These are phyloP conservation scores for Adenanthera pavonina DNA, from an alignment of 306 rosid genomes.

Conservation along the genomic window DNA sequence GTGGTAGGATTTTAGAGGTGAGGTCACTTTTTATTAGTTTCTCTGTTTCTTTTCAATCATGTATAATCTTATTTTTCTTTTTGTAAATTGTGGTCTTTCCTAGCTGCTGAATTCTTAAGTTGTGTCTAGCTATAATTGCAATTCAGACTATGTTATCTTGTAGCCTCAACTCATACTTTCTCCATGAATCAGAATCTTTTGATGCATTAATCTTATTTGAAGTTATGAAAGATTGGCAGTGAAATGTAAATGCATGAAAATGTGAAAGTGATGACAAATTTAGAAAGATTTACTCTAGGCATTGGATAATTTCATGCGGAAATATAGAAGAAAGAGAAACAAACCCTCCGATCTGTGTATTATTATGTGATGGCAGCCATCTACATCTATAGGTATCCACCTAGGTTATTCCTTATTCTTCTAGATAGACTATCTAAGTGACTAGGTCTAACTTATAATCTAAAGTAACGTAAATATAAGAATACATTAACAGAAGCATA, in stretches of 20 bases:
- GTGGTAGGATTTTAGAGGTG: conserved; percentile 15
- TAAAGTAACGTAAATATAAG: no score
- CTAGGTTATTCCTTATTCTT: no score
- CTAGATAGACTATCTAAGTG: no score
- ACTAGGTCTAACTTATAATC: no score
- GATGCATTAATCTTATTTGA: neutral
- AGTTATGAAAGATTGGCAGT: neutral
- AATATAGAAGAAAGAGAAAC: no score
- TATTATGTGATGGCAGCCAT: no score
- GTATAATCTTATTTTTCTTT: neutral
- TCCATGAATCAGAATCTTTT: neutral
- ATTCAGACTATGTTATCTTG: neutral
- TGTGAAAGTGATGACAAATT: neutral
- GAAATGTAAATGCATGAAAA: neutral
- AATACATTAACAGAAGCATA: no score
- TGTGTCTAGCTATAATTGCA: neutral
- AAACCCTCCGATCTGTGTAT: no score
- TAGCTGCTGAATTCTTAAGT: neutral
- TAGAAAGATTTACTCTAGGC: no score
- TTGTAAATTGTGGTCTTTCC: neutral
- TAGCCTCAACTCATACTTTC: neutral
- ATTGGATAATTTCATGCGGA: no score
- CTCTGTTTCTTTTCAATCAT: neutral
- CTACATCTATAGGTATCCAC: no score
- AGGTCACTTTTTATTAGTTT: neutral